Evolutionary conservation across 805 yeast species (phyloP).

Genomic region (Nakazawaea siamensis): DNA sequence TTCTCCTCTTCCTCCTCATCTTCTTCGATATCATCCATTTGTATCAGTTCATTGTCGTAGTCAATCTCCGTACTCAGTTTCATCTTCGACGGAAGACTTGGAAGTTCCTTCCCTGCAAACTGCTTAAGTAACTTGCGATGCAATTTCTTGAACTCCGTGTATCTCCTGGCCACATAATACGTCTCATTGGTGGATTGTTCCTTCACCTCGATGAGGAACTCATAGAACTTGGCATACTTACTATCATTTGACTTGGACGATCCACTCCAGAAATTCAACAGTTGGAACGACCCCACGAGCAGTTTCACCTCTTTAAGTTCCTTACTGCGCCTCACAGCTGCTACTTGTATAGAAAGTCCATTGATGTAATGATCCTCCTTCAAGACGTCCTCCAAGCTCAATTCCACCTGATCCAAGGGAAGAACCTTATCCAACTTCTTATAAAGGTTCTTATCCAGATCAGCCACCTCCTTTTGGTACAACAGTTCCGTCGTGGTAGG

Average conservation of each 20-base stretch:
- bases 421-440: constrained; percentile 25
- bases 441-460: constrained; percentile 29
- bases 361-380: constrained; percentile 33
- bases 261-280: constrained; percentile 14
- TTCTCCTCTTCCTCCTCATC: constrained; percentile 9
- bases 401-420: constrained; percentile 8
- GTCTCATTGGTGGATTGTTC: constrained; percentile 22
- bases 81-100: constrained; percentile 23
- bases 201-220: constrained; percentile 42
- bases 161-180: constrained; percentile 52
- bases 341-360: constrained; percentile 57
- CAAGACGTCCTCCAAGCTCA: constrained; percentile 15
- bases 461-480: constrained; percentile 32
- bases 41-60: constrained; percentile 3
- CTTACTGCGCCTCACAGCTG: constrained; percentile 45
- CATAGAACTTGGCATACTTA: constrained; percentile 19
- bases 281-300: constrained; percentile 5
- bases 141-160: constrained; percentile 58
- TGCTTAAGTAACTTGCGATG: constrained; percentile 40
- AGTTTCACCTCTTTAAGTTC: constrained; percentile 16
- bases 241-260: constrained; percentile 6
- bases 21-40: constrained; percentile 6
- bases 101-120: constrained; percentile 64
- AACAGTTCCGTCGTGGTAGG: constrained; percentile 49
- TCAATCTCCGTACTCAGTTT: constrained; percentile 16